Percentiles rank a stretch among this genome's conserved stretches.
phyloP scores from a whole-genome alignment of 805 yeast species.

The Brettanomyces anomalus region DNA sequence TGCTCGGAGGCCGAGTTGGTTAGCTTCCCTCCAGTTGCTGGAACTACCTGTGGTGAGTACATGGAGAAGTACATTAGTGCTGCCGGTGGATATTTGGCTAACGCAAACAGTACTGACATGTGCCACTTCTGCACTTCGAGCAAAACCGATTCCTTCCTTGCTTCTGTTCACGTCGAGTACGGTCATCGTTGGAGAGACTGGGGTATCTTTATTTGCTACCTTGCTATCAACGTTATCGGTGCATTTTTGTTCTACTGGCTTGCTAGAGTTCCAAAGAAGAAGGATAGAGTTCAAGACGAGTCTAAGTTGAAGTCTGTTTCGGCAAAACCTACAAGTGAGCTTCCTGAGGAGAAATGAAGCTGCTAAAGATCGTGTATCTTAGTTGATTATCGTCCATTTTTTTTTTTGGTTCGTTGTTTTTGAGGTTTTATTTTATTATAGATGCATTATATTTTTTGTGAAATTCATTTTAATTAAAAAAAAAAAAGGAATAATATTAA shows the following conservation, averaged over 20 bases:
- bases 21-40: constrained; percentile 40
- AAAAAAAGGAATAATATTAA: too few relatives aligned
- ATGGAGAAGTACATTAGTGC: constrained; percentile 30
- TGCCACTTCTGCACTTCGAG: constrained; percentile 57
- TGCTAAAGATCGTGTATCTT: too few relatives aligned
- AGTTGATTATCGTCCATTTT: too few relatives aligned
- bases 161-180: constrained; percentile 32
- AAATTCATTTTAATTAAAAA: not conserved
- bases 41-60: constrained; percentile 49
- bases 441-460: not conserved
- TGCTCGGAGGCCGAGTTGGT: constrained; percentile 44
- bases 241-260: constrained; percentile 39
- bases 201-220: constrained; percentile 46
- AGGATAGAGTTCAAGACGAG: constrained; percentile 23
- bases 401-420: not conserved
- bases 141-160: constrained; percentile 53
- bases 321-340: constrained; percentile 5
- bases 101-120: constrained; percentile 33
- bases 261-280: constrained; percentile 67
- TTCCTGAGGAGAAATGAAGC: constrained; percentile 8
- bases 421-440: not conserved
- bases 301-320: constrained; percentile 13
- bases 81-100: constrained; percentile 40
- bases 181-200: constrained; percentile 53
- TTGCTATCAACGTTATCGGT: constrained; percentile 31